These are phyloP conservation scores for Corynascus novoguineensis DNA, from an alignment of 495 filamentous ascomycete species.

Conservation along the genomic window DNA sequence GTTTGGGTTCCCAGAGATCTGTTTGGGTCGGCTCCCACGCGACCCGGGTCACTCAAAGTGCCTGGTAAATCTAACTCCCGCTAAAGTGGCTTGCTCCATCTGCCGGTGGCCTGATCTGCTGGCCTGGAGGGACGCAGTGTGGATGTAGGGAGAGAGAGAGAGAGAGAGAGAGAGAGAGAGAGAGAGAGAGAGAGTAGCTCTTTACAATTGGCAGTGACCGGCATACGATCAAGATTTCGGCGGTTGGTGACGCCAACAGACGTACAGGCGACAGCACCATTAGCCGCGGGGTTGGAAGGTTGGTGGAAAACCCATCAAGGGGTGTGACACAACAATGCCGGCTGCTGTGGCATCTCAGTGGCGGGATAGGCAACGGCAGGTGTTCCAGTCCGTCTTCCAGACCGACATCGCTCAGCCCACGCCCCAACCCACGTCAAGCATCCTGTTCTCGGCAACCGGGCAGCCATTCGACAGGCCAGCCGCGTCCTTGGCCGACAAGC, in stretches of 20 bases:
- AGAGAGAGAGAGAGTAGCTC: not conserved
- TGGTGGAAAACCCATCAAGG: not conserved
- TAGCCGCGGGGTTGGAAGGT: not conserved
- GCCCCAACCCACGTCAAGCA: constrained; percentile 36
- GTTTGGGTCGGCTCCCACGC: not conserved
- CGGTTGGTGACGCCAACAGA: not conserved
- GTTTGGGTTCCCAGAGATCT: not conserved
- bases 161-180: too few relatives aligned
- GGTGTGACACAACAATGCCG: constrained; percentile 16
- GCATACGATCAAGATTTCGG: not conserved
- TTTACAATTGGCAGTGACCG: not conserved
- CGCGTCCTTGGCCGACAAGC: not conserved
- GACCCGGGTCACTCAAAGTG: not conserved
- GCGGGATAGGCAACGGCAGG: constrained; percentile 37
- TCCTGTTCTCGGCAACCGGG: constrained; percentile 31
- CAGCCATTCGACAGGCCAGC: constrained; percentile 37
- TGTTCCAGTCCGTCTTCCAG: constrained; percentile 51
- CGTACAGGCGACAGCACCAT: not conserved
- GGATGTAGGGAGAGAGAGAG: too few relatives aligned
- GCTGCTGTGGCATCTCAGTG: constrained; percentile 33
- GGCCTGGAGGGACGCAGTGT: not conserved
- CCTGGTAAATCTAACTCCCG: not conserved
- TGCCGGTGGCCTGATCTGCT: not conserved
- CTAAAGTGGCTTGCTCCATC: not conserved
- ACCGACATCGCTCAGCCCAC: constrained; percentile 41